Base-by-base conservation (phyloP, 108 stramenopile genomes). In the Cyclotella choctawhatcheeana region DNA sequence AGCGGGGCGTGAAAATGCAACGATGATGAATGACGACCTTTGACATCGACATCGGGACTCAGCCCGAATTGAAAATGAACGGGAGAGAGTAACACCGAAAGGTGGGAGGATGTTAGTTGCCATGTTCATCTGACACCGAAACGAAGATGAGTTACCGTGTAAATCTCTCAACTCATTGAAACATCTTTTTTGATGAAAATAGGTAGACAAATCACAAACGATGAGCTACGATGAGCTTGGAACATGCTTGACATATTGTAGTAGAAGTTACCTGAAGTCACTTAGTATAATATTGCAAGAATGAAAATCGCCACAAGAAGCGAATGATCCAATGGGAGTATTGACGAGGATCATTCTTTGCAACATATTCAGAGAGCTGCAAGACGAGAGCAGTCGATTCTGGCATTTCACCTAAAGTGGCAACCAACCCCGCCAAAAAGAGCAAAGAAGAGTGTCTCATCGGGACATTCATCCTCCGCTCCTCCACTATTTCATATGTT, bases 141-240 rank as follows among this genome's bases (percentile, higher is more conserved):
- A 34, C 32, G 26, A 24, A 3, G 63, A 73, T 5, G 82, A 84
- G 2, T 51, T 71, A 27, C 86, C 79, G n/a, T 76, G 74, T 32
- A 61, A 25, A 32, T 86, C 84, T 13, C 50, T 95, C 25, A 77
- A 77, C 56, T 88, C 84, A 37, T 64, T 95, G 29, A 82, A 84
- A 48, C 35, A 68, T 97, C 82, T 97, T 98, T 18, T 98, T 98
- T 76, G 97, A 98, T 76, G 92, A 78, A 97, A 61, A 75, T 98
- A 79, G 98, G 96, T 26, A 85, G 94, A 35, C 69, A 66, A 26
- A 96, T 98, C 30, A 98, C 98, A 29, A 91, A 94, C 22, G 97
- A 98, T 76, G n/a, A n/a, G n/a, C n/a, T n/a, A n/a, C n/a, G n/a
- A n/a, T n/a, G 64, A 88, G 5, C 71, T 97, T 18, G 92, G 91